A percentile compares a stretch with the other conserved stretches of the same genome.
Conservation (phyloP, 108 stramenopile genomes). For the Phaeodactylum tricornutum region DNA sequence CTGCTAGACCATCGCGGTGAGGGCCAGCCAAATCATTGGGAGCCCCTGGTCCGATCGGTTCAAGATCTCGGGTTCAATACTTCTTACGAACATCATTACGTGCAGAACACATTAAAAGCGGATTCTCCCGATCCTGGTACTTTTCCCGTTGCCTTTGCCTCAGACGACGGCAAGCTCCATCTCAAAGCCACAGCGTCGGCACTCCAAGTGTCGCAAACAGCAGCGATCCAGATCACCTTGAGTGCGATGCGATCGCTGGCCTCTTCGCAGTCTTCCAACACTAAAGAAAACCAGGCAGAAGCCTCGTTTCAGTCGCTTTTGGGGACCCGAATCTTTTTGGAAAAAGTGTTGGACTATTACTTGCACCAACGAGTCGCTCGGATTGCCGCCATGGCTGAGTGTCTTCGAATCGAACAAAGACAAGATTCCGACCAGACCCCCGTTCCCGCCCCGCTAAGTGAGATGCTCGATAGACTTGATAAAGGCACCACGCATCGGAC, state of each 20-base stretch:
- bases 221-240: slow-evolving; percentile 40
- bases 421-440: too few relatives aligned
- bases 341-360: too few relatives aligned
- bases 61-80: neutral
- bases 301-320: too few relatives aligned
- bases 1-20: slow-evolving; percentile 10
- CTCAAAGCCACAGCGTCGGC: slow-evolving; percentile 25
- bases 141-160: slow-evolving; percentile 33
- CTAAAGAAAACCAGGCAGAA: too few relatives aligned
- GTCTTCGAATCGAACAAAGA: too few relatives aligned
- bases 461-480: too few relatives aligned
- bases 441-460: too few relatives aligned
- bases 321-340: too few relatives aligned
- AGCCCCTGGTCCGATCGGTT: slow-evolving; percentile 3
- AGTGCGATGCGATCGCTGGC: slow-evolving; percentile 26
- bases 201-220: slow-evolving; percentile 17
- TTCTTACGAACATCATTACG: neutral
- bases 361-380: too few relatives aligned
- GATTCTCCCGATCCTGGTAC: neutral
- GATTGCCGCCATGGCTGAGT: too few relatives aligned
- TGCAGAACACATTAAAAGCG: neutral
- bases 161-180: slow-evolving; percentile 30
- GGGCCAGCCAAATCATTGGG: neutral
- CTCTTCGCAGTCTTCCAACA: too few relatives aligned
- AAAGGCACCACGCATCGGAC: too few relatives aligned